These are phyloP conservation scores for Pseudofabraea citricarpa DNA, from an alignment of 2,329 filamentous ascomycete species.

Conservation along the genomic window DNA sequence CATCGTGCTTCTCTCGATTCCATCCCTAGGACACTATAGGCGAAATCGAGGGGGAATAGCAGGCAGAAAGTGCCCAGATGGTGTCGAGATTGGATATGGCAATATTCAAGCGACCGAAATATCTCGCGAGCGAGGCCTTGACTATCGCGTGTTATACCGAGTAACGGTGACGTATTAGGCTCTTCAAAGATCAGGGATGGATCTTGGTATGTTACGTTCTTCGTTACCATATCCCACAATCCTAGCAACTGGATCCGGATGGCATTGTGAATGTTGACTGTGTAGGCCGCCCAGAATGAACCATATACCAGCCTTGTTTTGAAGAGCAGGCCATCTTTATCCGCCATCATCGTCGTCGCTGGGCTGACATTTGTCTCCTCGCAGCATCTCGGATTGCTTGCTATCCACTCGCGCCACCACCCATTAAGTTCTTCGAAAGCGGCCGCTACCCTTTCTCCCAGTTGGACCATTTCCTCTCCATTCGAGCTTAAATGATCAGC, in stretches of 20 bases:
- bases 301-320: conserved; percentile 5
- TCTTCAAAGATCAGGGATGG: neutral
- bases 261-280: conserved; percentile 3
- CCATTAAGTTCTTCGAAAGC: conserved; percentile 2
- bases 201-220: neutral
- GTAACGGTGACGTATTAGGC: conserved; percentile 2
- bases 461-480: neutral
- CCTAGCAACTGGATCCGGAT: conserved; percentile 4
- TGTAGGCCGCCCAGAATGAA: conserved; percentile 2
- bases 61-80: conserved; percentile 7
- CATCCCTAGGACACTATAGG: conserved; percentile 5
- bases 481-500: neutral
- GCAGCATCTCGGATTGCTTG: neutral
- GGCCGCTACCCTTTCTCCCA: conserved; percentile 1
- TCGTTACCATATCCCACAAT: neutral
- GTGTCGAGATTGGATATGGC: conserved; percentile 1
- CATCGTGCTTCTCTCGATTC: conserved; percentile 8
- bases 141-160: conserved; percentile 8
- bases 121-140: conserved; percentile 9
- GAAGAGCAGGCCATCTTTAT: conserved; percentile 5
- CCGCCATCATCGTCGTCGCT: neutral
- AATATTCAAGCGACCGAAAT: conserved; percentile 10
- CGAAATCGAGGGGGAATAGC: conserved; percentile 8
- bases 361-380: neutral
- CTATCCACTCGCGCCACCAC: conserved; percentile 8